These are phyloP conservation scores for Penicillium sp. DNA, from an alignment of 2,329 filamentous ascomycete genomes.

Conservation along the genomic window DNA sequence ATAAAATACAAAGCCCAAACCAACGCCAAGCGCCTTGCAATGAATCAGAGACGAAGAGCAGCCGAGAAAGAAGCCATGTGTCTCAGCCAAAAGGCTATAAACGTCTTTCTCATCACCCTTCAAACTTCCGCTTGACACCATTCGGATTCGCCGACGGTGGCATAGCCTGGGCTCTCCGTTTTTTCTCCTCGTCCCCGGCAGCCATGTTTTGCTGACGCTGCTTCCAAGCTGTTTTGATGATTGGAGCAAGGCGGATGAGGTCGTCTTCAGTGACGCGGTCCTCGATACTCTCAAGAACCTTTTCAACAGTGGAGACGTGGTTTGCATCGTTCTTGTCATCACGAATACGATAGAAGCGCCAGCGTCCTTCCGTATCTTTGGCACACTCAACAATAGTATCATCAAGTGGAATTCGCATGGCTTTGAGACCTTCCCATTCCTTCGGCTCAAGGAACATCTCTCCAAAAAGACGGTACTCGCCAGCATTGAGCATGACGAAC, in stretches of 20 bases:
- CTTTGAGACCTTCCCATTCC: slow-evolving; percentile 84
- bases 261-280: slow-evolving; percentile 83
- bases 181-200: slow-evolving; percentile 29
- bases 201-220: slow-evolving; percentile 49
- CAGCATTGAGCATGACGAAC: slow-evolving; percentile 65
- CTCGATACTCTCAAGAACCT: slow-evolving; percentile 84
- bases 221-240: slow-evolving; percentile 82
- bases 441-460: slow-evolving; percentile 67
- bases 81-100: neutral
- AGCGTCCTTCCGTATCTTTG: slow-evolving; percentile 70
- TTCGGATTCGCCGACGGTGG: slow-evolving; percentile 29
- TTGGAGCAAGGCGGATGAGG: slow-evolving; percentile 65
- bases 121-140: slow-evolving; percentile 45
- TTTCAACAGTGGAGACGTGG: slow-evolving; percentile 78
- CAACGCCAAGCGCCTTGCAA: slow-evolving; percentile 13
- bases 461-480: slow-evolving; percentile 65
- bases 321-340: slow-evolving; percentile 94
- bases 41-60: slow-evolving; percentile 1
- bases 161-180: slow-evolving; percentile 26
- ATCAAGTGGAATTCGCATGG: slow-evolving; percentile 71
- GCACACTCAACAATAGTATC: slow-evolving; percentile 88
- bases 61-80: slow-evolving; percentile 8
- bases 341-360: slow-evolving; percentile 85
- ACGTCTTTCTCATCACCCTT: slow-evolving; percentile 31
- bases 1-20: slow-evolving; percentile 7